These are phyloP conservation scores for Sclerotinia nivalis DNA, from an alignment of 2,329 filamentous ascomycete species.

Conservation along the genomic window DNA sequence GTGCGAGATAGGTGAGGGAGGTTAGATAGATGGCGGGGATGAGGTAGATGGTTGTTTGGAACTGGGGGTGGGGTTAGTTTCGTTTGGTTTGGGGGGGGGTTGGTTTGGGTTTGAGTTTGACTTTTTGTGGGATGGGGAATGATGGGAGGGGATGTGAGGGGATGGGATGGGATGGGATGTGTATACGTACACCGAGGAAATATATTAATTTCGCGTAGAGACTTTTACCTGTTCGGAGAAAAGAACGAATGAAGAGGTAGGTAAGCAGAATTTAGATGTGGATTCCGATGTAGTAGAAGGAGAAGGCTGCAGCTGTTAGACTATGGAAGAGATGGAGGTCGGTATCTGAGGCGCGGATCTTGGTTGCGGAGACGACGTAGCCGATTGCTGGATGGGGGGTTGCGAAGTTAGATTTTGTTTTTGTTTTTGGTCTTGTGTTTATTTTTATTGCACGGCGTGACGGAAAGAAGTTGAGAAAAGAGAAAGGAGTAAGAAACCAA, in stretches of 20 bases:
- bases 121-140: neutral
- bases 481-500: neutral
- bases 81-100: too few relatives aligned
- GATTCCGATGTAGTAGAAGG: neutral
- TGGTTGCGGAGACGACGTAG: neutral
- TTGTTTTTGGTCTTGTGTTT: neutral
- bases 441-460: neutral
- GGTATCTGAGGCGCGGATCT: neutral
- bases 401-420: neutral
- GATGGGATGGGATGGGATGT: neutral
- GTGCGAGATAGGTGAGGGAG: neutral
- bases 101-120: too few relatives aligned
- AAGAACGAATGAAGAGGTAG: neutral
- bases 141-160: neutral
- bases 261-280: neutral
- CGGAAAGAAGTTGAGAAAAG: neutral
- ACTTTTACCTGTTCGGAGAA: neutral
- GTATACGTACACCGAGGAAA: neutral
- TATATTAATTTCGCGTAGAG: neutral
- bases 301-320: neutral
- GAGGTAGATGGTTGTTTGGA: neutral
- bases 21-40: neutral
- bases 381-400: neutral
- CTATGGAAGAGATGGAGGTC: neutral
- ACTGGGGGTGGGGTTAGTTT: neutral